These are phyloP conservation scores for Pisolithus marmoratus DNA, from an alignment of 768 basidiomycete genomes.

Conservation along the genomic window DNA sequence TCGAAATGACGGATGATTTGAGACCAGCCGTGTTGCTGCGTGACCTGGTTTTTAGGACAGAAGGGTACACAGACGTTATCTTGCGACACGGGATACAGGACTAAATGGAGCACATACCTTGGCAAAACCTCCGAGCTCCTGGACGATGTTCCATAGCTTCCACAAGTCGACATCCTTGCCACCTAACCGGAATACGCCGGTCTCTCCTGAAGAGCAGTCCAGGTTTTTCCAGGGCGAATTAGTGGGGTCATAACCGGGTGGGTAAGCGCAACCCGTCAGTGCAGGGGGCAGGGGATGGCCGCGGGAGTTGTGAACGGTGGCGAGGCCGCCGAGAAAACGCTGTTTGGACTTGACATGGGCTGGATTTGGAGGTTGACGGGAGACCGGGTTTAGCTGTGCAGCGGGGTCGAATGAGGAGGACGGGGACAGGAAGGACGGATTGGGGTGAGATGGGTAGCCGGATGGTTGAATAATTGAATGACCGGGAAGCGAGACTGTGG, in stretches of 20 bases:
- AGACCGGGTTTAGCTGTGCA: constrained; percentile 33
- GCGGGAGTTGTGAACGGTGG: constrained; percentile 50
- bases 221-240: constrained; percentile 61
- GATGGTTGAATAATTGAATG: constrained; percentile 44
- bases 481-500: constrained; percentile 24
- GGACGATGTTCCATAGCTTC: constrained; percentile 61
- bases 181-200: constrained; percentile 61
- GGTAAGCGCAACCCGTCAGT: constrained; percentile 56
- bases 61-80: neutral
- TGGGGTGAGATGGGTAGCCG: constrained; percentile 34
- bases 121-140: constrained; percentile 52
- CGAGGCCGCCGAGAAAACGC: constrained; percentile 58
- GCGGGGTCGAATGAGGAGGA: constrained; percentile 42
- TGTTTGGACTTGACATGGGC: constrained; percentile 48
- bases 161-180: constrained; percentile 76
- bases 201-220: constrained; percentile 50
- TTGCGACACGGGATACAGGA: constrained; percentile 12
- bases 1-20: constrained; percentile 50
- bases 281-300: constrained; percentile 69
- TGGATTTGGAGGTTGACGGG: constrained; percentile 32
- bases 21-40: constrained; percentile 51
- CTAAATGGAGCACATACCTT: constrained; percentile 40
- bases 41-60: constrained; percentile 33
- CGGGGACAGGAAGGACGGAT: constrained; percentile 23
- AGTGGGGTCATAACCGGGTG: constrained; percentile 54